Evolutionary conservation across 495 filamentous ascomycete species (phyloP).

Genomic region (Parachaetomium inaequale): DNA sequence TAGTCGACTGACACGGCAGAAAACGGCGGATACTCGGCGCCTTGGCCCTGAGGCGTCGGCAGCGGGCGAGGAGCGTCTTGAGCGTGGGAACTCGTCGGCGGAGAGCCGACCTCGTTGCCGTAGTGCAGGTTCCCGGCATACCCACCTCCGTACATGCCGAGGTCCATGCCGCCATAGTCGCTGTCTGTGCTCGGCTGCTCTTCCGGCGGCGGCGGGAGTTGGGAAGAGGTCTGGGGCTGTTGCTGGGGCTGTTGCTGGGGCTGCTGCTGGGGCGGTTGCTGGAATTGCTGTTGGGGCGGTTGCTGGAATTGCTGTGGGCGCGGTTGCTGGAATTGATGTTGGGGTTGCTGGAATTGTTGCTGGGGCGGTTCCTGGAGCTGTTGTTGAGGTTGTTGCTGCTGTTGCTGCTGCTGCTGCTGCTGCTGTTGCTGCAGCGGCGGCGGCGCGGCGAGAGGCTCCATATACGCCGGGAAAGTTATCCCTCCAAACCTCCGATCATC

Average conservation of each 20-base stretch:
- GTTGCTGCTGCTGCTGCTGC: not conserved
- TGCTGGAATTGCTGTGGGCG: not conserved
- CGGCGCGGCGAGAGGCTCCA: slow-evolving; percentile 18
- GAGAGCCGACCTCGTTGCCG: slow-evolving; percentile 55
- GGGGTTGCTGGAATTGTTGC: not conserved
- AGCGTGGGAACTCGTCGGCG: slow-evolving; percentile 29
- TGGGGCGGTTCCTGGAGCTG: slow-evolving; percentile 17
- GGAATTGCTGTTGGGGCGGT: not conserved
- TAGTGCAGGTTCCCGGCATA: slow-evolving; percentile 71
- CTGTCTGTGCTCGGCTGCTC: slow-evolving; percentile 60
- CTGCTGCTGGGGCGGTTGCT: slow-evolving; percentile 16
- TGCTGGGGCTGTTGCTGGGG: not conserved
- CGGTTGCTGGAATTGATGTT: not conserved
- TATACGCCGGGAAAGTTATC: slow-evolving; percentile 29
- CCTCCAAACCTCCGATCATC: slow-evolving; percentile 66
- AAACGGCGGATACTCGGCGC: slow-evolving; percentile 40
- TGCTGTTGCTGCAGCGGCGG: not conserved
- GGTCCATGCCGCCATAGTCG: slow-evolving; percentile 68
- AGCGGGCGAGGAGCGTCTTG: slow-evolving; percentile 36
- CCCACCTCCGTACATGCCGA: slow-evolving; percentile 68
- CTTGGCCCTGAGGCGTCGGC: slow-evolving; percentile 36
- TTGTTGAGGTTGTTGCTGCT: slow-evolving; percentile 2
- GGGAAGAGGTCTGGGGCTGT: slow-evolving; percentile 11
- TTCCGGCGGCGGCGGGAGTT: slow-evolving; percentile 34
- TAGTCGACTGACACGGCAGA: slow-evolving; percentile 58